A percentile compares a stretch with the other conserved stretches of the same genome.
phyloP scores from a whole-genome alignment of 75 land plant species.

The Pinus taeda region DNA sequence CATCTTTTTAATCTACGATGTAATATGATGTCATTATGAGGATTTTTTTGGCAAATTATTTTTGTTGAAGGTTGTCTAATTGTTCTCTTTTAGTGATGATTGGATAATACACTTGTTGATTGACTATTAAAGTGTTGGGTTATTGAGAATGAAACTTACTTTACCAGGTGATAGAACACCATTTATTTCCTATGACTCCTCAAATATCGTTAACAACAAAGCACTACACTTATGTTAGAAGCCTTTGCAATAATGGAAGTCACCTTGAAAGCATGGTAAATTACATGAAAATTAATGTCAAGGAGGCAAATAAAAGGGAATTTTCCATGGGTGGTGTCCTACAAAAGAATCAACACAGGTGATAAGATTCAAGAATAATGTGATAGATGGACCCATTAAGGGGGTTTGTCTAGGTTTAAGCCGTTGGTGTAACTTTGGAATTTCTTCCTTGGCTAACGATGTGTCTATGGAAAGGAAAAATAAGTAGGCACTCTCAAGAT shows the following conservation, averaged over 20 bases:
- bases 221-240: constrained; percentile 77
- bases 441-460: constrained; percentile 26
- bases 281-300: constrained; percentile 6
- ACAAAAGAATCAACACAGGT: constrained; percentile 15
- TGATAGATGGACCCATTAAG: constrained; percentile 41
- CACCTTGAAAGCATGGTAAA: constrained; percentile 13
- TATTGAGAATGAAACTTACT: no score
- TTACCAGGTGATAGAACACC: no score
- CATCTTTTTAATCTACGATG: no score
- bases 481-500: background rate
- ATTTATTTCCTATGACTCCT: constrained; percentile 82
- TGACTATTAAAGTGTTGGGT: no score
- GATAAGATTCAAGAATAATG: constrained; percentile 9
- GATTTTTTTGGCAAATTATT: no score
- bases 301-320: constrained; percentile 11
- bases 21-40: no score
- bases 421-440: constrained; percentile 64
- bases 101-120: no score
- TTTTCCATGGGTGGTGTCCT: background rate
- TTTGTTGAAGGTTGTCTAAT: no score
- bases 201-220: constrained; percentile 82
- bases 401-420: constrained; percentile 70
- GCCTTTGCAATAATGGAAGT: constrained; percentile 49
- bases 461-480: constrained; percentile 3
- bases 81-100: no score